Percentiles rank a stretch among this genome's conserved stretches.
These are phyloP conservation scores for Coniochaeta sp. DNA, from an alignment of 2,329 filamentous ascomycete genomes.

Conservation along the genomic window DNA sequence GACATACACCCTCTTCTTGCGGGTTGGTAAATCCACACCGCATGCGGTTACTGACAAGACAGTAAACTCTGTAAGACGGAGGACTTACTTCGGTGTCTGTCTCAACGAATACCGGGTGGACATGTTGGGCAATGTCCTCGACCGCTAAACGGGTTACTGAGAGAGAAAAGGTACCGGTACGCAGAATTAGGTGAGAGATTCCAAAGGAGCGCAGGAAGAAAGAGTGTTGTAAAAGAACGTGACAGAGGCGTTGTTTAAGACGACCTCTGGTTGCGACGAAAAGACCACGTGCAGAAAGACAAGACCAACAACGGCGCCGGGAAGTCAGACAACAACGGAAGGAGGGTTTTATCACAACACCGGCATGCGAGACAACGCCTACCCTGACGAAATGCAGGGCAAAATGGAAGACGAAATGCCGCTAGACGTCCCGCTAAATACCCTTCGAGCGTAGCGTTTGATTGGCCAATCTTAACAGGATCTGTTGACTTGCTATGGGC, in stretches of 20 bases:
- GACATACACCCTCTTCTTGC: neutral
- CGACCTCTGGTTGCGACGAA: too few species aligned
- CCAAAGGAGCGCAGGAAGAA: neutral
- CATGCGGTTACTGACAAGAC: neutral
- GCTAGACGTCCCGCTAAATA: neutral
- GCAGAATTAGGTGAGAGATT: neutral
- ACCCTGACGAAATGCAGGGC: neutral
- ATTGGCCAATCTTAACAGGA: neutral
- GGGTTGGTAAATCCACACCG: neutral
- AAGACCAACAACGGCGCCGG: too few species aligned
- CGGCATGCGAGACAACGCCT: neutral
- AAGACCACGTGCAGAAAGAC: too few species aligned
- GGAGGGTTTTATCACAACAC: neutral
- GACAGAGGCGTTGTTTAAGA: neutral
- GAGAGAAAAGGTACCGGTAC: neutral
- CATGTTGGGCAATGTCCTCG: constrained; percentile 11
- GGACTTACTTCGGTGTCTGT: constrained; percentile 23
- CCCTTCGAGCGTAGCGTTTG: neutral
- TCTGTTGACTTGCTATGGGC: neutral
- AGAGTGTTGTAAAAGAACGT: neutral
- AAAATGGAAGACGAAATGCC: too few species aligned
- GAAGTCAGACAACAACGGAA: too few species aligned
- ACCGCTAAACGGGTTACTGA: neutral
- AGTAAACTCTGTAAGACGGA: neutral
- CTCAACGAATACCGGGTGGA: constrained; percentile 23